Conservation (phyloP, 495 filamentous ascomycete genomes). For the Xylaria curta region DNA sequence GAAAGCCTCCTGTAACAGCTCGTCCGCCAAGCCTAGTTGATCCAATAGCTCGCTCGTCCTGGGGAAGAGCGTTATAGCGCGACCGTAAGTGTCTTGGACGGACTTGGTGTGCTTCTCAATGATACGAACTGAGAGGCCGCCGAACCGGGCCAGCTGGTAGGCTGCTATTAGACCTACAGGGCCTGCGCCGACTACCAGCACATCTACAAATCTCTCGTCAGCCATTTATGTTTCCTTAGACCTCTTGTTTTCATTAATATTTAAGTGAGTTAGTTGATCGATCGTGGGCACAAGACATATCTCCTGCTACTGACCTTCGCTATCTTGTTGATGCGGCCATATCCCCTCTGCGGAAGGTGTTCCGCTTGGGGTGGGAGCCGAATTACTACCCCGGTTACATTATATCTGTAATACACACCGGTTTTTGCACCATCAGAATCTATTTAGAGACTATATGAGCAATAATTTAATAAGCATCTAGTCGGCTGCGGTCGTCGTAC, state of each 20-base stretch:
- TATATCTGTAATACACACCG: not conserved
- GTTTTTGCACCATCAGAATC: not conserved
- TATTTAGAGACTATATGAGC: not conserved
- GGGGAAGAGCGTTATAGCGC: slow-evolving; percentile 52
- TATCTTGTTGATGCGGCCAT: not conserved
- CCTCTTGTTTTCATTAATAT: not conserved
- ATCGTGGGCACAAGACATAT: not conserved
- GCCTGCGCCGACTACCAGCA: slow-evolving; percentile 71
- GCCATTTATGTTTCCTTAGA: slow-evolving; percentile 21
- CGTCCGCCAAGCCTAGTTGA: slow-evolving; percentile 46
- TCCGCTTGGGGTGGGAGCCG: not conserved
- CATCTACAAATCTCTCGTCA: slow-evolving; percentile 44
- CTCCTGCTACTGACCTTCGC: not conserved
- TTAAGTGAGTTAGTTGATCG: not conserved
- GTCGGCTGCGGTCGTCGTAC: too few species aligned
- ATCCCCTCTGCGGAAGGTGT: not conserved
- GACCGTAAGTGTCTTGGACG: slow-evolving; percentile 47
- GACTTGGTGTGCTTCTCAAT: slow-evolving; percentile 46
- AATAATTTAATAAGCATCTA: too few species aligned
- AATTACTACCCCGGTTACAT: not conserved
- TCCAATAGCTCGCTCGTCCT: slow-evolving; percentile 54
- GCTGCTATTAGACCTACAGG: slow-evolving; percentile 70
- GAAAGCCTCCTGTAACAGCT: slow-evolving; percentile 56
- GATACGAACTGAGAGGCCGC: slow-evolving; percentile 52
- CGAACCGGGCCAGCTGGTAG: slow-evolving; percentile 66